Evolutionary conservation across 2,329 filamentous ascomycete genomes (phyloP).

Genomic region (Trichophyton schoenleinii): DNA sequence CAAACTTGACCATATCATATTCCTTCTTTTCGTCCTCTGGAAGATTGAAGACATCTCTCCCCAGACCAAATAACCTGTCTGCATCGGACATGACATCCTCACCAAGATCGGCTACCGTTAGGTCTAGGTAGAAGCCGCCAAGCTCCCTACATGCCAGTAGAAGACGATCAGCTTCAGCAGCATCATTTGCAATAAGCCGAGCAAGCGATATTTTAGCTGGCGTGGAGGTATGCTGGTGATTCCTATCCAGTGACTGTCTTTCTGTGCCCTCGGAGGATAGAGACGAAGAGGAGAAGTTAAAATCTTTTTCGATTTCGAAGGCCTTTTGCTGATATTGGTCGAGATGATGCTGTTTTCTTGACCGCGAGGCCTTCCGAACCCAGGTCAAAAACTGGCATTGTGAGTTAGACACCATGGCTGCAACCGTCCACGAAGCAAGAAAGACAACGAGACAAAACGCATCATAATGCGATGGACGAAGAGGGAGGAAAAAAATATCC

Average conservation of each 20-base stretch:
- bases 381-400: neutral
- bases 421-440: neutral
- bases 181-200: slow-evolving; percentile 7
- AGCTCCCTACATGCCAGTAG: slow-evolving; percentile 6
- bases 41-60: slow-evolving; percentile 7
- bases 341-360: neutral
- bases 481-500: neutral
- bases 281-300: neutral
- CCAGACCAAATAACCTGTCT: slow-evolving; percentile 5
- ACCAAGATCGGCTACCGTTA: slow-evolving; percentile 6
- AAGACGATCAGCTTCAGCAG: slow-evolving; percentile 3
- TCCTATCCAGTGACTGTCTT: neutral
- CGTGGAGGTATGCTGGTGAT: neutral
- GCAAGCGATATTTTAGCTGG: slow-evolving; percentile 7
- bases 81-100: slow-evolving; percentile 6
- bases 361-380: neutral
- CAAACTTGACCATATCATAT: slow-evolving; percentile 11
- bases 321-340: neutral
- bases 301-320: neutral
- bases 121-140: slow-evolving; percentile 10
- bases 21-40: slow-evolving; percentile 3
- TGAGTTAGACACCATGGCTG: slow-evolving; percentile 1
- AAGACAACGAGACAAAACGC: neutral
- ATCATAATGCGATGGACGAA: neutral
- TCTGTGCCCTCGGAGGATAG: neutral